These are phyloP conservation scores for Cladosporium cucumerinum DNA, from an alignment of 2,329 filamentous ascomycete species.

Conservation along the genomic window DNA sequence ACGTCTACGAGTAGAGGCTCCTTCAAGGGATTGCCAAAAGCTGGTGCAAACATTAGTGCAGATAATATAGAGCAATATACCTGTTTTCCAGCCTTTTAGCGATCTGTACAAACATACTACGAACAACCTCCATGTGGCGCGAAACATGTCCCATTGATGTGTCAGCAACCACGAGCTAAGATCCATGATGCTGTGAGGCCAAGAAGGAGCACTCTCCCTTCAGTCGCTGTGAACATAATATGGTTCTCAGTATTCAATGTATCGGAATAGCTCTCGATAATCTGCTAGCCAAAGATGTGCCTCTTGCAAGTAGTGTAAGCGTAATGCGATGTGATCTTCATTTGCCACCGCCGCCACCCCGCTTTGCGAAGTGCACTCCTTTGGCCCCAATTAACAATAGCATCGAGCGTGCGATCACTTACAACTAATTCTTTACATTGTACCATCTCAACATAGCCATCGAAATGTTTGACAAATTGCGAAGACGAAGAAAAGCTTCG, in stretches of 20 bases:
- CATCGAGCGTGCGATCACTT: background rate
- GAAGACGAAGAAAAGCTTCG: background rate
- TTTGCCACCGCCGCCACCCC: background rate
- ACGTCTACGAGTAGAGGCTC: background rate
- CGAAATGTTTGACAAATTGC: background rate
- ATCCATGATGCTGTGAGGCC: background rate
- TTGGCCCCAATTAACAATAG: background rate
- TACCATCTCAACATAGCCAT: background rate
- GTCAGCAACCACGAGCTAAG: background rate
- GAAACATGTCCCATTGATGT: background rate
- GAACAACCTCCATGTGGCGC: background rate
- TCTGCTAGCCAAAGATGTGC: background rate
- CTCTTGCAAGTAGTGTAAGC: background rate
- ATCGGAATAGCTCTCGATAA: background rate
- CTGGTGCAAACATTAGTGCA: background rate
- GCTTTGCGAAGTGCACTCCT: background rate
- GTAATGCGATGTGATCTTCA: background rate
- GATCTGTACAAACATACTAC: background rate
- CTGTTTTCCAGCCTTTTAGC: background rate
- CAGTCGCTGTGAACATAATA: background rate
- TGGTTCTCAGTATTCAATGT: background rate
- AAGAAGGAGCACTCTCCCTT: background rate
- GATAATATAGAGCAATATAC: background rate
- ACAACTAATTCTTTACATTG: too few species aligned
- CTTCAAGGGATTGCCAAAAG: background rate